Conservation (phyloP, 2,329 filamentous ascomycete species). For the Talaromyces amestolkiae region DNA sequence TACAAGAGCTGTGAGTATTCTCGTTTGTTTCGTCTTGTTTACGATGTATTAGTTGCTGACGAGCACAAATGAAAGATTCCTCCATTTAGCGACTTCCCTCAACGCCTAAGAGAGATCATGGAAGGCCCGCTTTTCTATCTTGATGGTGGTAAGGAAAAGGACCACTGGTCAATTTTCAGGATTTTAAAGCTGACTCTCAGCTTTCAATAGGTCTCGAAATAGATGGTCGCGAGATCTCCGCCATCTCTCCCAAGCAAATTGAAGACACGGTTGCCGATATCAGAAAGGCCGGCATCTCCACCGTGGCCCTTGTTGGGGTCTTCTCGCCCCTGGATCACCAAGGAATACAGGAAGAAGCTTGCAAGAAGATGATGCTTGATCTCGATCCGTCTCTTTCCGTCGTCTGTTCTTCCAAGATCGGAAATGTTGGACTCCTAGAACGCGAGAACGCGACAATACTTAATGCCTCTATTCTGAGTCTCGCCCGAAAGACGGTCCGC, state of each 20-base stretch:
- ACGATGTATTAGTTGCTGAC: not conserved
- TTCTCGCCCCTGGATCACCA: conserved; percentile 49
- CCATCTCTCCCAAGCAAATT: conserved; percentile 41
- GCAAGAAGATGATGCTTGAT: conserved; percentile 39
- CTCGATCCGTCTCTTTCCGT: conserved; percentile 33
- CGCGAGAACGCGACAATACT: conserved; percentile 65
- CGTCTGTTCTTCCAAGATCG: conserved; percentile 47
- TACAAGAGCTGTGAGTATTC: conserved; percentile 34
- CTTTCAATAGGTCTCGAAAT: conserved; percentile 43
- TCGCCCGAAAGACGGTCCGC: conserved; percentile 57
- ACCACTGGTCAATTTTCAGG: not conserved
- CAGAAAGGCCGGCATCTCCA: conserved; percentile 35
- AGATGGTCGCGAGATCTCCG: conserved; percentile 48
- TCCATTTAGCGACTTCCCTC: conserved; percentile 49
- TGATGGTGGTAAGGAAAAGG: conserved; percentile 3
- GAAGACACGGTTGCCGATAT: conserved; percentile 35
- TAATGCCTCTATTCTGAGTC: conserved; percentile 60
- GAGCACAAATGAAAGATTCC: conserved; percentile 33
- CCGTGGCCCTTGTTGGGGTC: conserved; percentile 46
- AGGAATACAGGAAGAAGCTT: conserved; percentile 43
- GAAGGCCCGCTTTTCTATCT: conserved; percentile 12
- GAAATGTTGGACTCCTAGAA: conserved; percentile 50
- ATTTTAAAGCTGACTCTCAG: not conserved
- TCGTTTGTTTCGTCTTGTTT: too few relatives aligned
- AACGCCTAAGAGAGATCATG: conserved; percentile 29